These are phyloP conservation scores for Naganishia albida DNA, from an alignment of 1,284 basidiomycete genomes.

Conservation along the genomic window DNA sequence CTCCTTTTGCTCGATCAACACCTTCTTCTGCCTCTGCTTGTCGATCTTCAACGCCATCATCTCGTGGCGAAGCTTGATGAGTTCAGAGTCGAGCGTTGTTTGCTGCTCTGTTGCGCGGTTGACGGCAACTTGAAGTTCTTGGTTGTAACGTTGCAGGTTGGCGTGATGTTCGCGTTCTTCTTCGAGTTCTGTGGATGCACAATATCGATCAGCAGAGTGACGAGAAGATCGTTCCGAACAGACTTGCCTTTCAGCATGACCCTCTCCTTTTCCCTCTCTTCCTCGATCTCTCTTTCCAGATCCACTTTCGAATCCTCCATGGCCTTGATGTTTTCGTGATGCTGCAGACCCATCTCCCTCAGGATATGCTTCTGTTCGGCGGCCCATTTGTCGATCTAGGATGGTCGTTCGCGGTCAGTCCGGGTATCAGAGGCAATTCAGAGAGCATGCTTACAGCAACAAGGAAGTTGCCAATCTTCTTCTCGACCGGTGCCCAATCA, in stretches of 20 bases:
- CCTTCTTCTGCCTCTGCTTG: conserved; percentile 66
- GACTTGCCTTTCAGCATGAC: conserved; percentile 48
- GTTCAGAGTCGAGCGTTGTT: conserved; percentile 42
- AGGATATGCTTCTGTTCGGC: conserved; percentile 46
- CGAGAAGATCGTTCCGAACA: conserved; percentile 9
- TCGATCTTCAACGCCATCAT: conserved; percentile 45
- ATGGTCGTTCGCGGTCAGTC: conserved; percentile 4
- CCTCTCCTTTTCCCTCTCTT: conserved; percentile 48
- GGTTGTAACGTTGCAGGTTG: conserved; percentile 42
- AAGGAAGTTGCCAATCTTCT: conserved; percentile 27
- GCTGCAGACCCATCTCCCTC: conserved; percentile 41
- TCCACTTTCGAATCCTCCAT: conserved; percentile 46
- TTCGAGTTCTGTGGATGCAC: conserved; percentile 41
- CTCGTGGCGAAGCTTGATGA: conserved; percentile 39
- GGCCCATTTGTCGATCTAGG: conserved; percentile 48
- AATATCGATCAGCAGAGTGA: background rate
- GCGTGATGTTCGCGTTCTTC: conserved; percentile 43
- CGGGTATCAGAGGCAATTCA: background rate
- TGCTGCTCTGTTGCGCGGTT: conserved; percentile 42
- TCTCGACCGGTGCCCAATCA: conserved; percentile 25
- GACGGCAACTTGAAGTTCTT: conserved; percentile 43
- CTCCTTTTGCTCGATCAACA: conserved; percentile 64
- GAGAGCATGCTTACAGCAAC: conserved; percentile 8
- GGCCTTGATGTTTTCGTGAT: conserved; percentile 40
- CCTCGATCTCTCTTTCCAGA: conserved; percentile 44